Percentiles rank a stretch among this genome's conserved stretches.
These are phyloP conservation scores for Noccaea caerulescens DNA, from an alignment of 345 rosid genomes.

Conservation along the genomic window DNA sequence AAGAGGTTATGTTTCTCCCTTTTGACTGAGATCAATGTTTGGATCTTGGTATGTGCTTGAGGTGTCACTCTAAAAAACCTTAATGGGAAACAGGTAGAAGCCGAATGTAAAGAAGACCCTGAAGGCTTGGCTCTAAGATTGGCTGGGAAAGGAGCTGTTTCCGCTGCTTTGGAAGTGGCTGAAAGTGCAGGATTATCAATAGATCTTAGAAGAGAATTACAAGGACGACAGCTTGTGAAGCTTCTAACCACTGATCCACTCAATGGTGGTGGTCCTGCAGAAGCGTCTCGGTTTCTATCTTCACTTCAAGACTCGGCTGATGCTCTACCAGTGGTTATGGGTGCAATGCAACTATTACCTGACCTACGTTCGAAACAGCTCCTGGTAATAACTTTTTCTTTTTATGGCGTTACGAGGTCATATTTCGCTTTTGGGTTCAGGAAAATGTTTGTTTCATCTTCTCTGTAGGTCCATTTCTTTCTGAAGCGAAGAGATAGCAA, in stretches of 20 bases:
- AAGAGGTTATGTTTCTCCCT: slow-evolving; percentile 67
- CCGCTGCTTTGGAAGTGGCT: slow-evolving; percentile 97
- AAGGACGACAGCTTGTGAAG: slow-evolving; percentile 95
- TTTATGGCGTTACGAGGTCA: slow-evolving; percentile 8
- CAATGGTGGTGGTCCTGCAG: slow-evolving; percentile 98
- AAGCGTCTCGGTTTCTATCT: slow-evolving; percentile 96
- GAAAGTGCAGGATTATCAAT: slow-evolving; percentile 88
- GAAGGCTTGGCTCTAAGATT: slow-evolving; percentile 96
- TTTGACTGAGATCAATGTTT: slow-evolving; percentile 32
- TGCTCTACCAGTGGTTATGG: slow-evolving; percentile 95
- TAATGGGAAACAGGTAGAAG: slow-evolving; percentile 67
- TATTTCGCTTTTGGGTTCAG: neutral
- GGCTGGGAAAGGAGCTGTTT: slow-evolving; percentile 97
- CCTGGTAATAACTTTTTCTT: slow-evolving; percentile 57
- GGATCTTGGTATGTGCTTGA: slow-evolving; percentile 31
- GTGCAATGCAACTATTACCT: slow-evolving; percentile 96
- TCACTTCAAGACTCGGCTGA: slow-evolving; percentile 88
- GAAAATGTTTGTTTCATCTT: slow-evolving; percentile 41
- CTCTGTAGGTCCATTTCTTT: slow-evolving; percentile 87
- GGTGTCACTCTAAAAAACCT: slow-evolving; percentile 2
- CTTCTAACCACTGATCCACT: slow-evolving; percentile 97
- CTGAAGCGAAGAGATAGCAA: slow-evolving; percentile 87
- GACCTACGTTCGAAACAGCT: slow-evolving; percentile 96
- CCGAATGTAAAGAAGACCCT: slow-evolving; percentile 85
- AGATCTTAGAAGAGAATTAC: slow-evolving; percentile 91